A percentile compares a stretch with the other conserved stretches of the same genome.
Evolutionary conservation across 2,329 filamentous ascomycete species (phyloP).

Genomic region (Diplodia scrobiculata): DNA sequence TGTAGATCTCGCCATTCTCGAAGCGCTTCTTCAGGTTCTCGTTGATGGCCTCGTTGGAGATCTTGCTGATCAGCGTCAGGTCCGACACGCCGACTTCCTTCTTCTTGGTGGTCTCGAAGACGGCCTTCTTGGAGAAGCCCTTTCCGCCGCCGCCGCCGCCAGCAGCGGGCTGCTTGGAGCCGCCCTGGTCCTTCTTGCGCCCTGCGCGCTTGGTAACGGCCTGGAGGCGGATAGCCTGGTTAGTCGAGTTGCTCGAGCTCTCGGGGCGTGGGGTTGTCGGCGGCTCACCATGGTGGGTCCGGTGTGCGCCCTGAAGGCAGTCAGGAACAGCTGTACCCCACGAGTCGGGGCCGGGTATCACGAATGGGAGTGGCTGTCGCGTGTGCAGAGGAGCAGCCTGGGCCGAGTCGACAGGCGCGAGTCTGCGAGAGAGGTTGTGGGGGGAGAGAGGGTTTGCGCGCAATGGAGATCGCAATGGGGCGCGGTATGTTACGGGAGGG

Average conservation of each 20-base stretch:
- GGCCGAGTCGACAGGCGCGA: conserved; percentile 1
- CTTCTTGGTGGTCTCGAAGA: conserved; percentile 95
- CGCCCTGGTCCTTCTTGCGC: conserved; percentile 57
- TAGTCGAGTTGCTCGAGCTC: neutral
- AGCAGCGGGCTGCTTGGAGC: conserved; percentile 44
- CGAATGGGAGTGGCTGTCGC: conserved; percentile 7
- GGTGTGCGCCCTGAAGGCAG: conserved; percentile 26
- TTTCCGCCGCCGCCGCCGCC: conserved; percentile 52
- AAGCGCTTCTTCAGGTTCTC: conserved; percentile 98
- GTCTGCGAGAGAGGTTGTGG: neutral
- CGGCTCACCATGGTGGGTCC: conserved; percentile 29
- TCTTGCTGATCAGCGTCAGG: conserved; percentile 95
- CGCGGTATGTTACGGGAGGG: conserved; percentile 28
- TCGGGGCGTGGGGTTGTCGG: conserved; percentile 6
- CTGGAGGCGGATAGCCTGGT: conserved; percentile 40
- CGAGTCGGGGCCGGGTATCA: conserved; percentile 25
- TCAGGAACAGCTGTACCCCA: conserved; percentile 27
- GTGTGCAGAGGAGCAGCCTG: conserved; percentile 10
- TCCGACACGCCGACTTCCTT: conserved; percentile 99
- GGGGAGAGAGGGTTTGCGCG: conserved; percentile 24
- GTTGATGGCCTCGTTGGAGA: conserved; percentile 99
- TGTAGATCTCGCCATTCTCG: conserved; percentile 97
- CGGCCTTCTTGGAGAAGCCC: conserved; percentile 87
- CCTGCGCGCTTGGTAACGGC: conserved; percentile 61
- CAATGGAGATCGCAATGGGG: conserved; percentile 29